Percentiles rank a stretch among this genome's conserved stretches.
phyloP scores from a whole-genome alignment of 1,284 basidiomycete genomes.

The Rhizoctonia solani region DNA sequence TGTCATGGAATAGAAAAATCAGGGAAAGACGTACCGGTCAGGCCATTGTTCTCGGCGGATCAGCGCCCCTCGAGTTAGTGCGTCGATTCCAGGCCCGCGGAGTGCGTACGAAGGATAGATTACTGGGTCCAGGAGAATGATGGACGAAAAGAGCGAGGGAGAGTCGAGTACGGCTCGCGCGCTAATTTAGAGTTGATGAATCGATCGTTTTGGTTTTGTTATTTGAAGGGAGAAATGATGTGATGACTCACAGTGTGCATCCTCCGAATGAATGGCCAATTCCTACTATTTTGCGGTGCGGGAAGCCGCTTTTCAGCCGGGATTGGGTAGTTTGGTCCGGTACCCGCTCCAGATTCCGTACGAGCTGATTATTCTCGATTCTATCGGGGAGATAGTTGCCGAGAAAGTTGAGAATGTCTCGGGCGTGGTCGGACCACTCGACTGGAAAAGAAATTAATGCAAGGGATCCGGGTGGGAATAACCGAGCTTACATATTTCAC shows the following conservation, averaged over 20 bases:
- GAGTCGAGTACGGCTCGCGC: constrained; percentile 61
- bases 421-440: constrained; percentile 69
- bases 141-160: constrained; percentile 70
- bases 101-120: constrained; percentile 49
- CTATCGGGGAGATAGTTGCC: constrained; percentile 57
- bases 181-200: constrained; percentile 46
- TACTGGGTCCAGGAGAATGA: constrained; percentile 83
- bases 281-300: constrained; percentile 57
- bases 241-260: constrained; percentile 60
- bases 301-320: constrained; percentile 54
- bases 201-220: not conserved
- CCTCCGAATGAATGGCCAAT: constrained; percentile 86
- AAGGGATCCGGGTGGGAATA: not conserved
- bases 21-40: constrained; percentile 52
- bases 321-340: constrained; percentile 52
- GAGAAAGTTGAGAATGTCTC: constrained; percentile 76
- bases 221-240: too few relatives aligned
- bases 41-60: constrained; percentile 66
- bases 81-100: not conserved
- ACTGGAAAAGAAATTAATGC: constrained; percentile 48
- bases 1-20: too few relatives aligned
- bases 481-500: constrained; percentile 56
- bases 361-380: constrained; percentile 38
- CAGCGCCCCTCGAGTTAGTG: constrained; percentile 53
- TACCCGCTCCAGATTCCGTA: constrained; percentile 52